Conservation (phyloP, 1,284 basidiomycete species). For the Sporisorium exsertum region DNA sequence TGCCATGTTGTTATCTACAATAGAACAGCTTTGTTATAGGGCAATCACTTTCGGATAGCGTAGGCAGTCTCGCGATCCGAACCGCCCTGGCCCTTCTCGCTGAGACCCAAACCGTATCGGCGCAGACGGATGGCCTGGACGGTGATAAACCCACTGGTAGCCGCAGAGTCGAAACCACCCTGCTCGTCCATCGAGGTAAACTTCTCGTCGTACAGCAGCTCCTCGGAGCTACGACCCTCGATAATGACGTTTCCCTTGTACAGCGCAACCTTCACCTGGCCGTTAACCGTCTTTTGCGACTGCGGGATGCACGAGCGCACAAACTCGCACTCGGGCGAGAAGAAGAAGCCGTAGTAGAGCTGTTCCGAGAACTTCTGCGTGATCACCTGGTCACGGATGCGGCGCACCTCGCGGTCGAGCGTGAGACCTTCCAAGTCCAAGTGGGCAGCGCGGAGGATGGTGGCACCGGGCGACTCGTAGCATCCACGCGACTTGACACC, state of each 20-base stretch:
- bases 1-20: not conserved
- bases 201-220: constrained; percentile 91
- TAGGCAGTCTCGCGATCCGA: constrained; percentile 60
- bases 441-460: constrained; percentile 93
- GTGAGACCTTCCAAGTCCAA: constrained; percentile 97
- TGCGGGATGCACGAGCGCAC: constrained; percentile 77
- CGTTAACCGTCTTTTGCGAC: constrained; percentile 97
- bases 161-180: constrained; percentile 83
- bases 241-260: constrained; percentile 97
- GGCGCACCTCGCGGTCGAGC: constrained; percentile 94
- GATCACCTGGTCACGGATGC: constrained; percentile 92
- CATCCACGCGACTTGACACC: constrained; percentile 98
- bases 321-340: constrained; percentile 97
- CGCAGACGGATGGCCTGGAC: constrained; percentile 67
- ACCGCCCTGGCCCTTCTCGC: constrained; percentile 60
- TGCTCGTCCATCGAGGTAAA: constrained; percentile 99
- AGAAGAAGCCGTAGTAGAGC: constrained; percentile 93
- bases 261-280: constrained; percentile 86
- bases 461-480: constrained; percentile 96
- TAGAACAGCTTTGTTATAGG: not conserved
- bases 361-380: constrained; percentile 90
- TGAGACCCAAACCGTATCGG: constrained; percentile 62
- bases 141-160: constrained; percentile 66
- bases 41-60: constrained; percentile 48
- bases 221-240: constrained; percentile 89